Base-by-base conservation (phyloP, 2,329 filamentous ascomycete species). In the Thyridium curvatum region DNA sequence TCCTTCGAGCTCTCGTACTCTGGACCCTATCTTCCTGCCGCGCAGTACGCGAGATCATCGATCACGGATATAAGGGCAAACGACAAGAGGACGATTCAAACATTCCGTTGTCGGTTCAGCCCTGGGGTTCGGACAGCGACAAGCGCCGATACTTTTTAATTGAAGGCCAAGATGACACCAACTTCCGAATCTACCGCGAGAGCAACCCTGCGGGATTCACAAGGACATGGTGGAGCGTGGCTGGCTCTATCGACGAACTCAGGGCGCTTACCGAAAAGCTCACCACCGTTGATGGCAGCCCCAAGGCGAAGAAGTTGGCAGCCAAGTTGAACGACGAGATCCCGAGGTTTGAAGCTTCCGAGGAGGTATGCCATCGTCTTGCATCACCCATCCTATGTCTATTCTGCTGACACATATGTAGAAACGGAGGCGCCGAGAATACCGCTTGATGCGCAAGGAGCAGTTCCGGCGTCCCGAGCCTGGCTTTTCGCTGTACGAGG, bases 391-490 rank as follows among this genome's bases (percentile, higher is more conserved):
- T 7, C 6, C 30, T 8, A 32, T 6, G 30, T 4, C 13, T 21
- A 12, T 10, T 12, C 6, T 5, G 6, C 39, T 41, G 5, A 36
- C 37, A 5, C 17, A 45, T 15, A n/a, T 17, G 48, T 13, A 91
- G 86, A 97, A 96, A 75, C 86, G 93, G 40, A 88, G 83, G 61
- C 84, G 90, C 33, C 84, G 93, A 41, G 93, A 98, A 53, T 97
- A 98, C 54, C 83, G 93, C 13, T 78, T 87, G 56, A 74, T 80
- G 51, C 86, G 87, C 46, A 91, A 91, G 55, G 86, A 91, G 44
- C 83, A 86, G 42, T 97, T 97, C 64, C 77, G 84, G 48, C 79
- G 89, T 5, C 88, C 89, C 6, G 90, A 95, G 51, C 83, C 85
- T 9, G 89, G 89, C 4, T 94, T 91, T 57, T 96, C 90, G 1